Evolutionary conservation across 192 early-diverging fungal genomes (phyloP).

Genomic region (Entomortierella chlamydospora): DNA sequence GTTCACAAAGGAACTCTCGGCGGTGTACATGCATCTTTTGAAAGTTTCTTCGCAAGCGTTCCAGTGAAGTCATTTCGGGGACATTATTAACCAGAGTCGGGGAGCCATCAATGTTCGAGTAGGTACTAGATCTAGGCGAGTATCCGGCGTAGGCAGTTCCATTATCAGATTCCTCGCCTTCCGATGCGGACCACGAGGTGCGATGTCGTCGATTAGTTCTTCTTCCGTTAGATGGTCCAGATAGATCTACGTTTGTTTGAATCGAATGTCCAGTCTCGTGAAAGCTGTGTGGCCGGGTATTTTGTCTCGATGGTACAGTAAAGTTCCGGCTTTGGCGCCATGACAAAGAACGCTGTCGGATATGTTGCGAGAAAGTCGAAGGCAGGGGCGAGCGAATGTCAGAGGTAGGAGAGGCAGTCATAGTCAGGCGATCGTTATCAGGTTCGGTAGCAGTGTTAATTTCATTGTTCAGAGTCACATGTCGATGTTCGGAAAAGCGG

Average conservation of each 20-base stretch:
- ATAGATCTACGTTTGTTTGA: background rate
- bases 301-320: slow-evolving; percentile 15
- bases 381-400: slow-evolving; percentile 27
- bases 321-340: slow-evolving; percentile 21
- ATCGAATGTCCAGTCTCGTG: slow-evolving; percentile 15
- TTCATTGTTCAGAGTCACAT: background rate
- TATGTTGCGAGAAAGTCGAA: slow-evolving; percentile 21
- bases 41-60: slow-evolving; percentile 58
- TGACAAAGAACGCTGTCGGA: slow-evolving; percentile 29
- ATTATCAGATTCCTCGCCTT: slow-evolving; percentile 46
- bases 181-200: slow-evolving; percentile 53
- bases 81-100: slow-evolving; percentile 15
- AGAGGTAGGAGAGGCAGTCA: slow-evolving; percentile 35
- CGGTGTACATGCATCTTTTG: slow-evolving; percentile 65
- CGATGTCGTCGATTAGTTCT: slow-evolving; percentile 14
- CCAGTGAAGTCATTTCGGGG: slow-evolving; percentile 53
- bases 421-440: slow-evolving; percentile 7
- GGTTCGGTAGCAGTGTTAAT: slow-evolving; percentile 4
- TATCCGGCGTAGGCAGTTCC: slow-evolving; percentile 1
- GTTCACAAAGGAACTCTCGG: slow-evolving; percentile 66
- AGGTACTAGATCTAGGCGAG: slow-evolving; percentile 43
- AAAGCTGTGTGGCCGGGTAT: slow-evolving; percentile 37
- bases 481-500: slow-evolving; percentile 1
- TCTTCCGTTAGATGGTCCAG: background rate
- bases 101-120: slow-evolving; percentile 18